Evolutionary conservation across 106 monocot species (phyloP), one percentile per base, ranked within the genome.

Genomic region (Iris macrosiphon): DNA sequence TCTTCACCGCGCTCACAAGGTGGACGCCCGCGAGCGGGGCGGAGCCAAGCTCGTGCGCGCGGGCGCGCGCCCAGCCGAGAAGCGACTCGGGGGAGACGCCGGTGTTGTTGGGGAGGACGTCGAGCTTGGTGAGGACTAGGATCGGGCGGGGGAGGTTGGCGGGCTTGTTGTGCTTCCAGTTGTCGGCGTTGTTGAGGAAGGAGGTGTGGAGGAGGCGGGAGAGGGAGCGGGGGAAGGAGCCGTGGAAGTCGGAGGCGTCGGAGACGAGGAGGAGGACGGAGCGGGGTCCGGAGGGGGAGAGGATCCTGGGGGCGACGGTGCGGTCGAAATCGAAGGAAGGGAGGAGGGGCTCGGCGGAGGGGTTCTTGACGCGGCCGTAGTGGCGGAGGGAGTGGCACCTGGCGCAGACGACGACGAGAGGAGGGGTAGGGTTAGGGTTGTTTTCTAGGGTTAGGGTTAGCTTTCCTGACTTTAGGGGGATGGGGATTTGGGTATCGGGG

Each of bases 361-460:
- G 71, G 57, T 77, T 61, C 74, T 86, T 96, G 33, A 96, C 82
- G 8, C 62, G 70, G 47, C 95, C 95, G 62, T 96, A 96, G 40
- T 96, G 85, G 48, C 95, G 81, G 11, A 96, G 82, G 17, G 95
- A 96, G 67, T 96, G 95, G 73, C 98, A 98, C 3, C 98, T 71
- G 0, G 98, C 86, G 45, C 98, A 98, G 14, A 98, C 98, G 17
- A 87, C 20, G 15, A 60, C 46, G 30, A 66, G 52, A 0, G 57
- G 28, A 11, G 27, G 17, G 33, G 0, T 34, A 8, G 42, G 7
- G 8, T 21, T 28, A 3, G 46, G 31, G 30, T 37, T 26, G 5
- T 57, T 31, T 16, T 66, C 56, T 9, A 47, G 12, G 18, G 0
- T n/a, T n/a, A n/a, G 13, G 6, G 30, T 12, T 16, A 21, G 46